phyloP scores from a whole-genome alignment of 495 filamentous ascomycete species.

The Annulohypoxylon nitens region DNA sequence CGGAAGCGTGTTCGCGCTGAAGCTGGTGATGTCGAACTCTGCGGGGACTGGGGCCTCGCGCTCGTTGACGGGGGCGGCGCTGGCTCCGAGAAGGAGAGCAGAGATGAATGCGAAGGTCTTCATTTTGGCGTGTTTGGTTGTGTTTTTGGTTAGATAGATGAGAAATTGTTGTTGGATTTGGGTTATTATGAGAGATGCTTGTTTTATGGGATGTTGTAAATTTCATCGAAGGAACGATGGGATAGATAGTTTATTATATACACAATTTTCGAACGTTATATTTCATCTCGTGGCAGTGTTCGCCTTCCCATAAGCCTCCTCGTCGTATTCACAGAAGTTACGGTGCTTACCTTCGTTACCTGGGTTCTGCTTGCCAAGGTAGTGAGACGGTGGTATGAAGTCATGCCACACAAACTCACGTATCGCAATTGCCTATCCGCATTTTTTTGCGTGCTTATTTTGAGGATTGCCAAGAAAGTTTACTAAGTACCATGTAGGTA shows the following conservation, averaged over 20 bases:
- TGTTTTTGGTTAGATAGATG: not conserved
- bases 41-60: slow-evolving; percentile 20
- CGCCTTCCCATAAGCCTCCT: not conserved
- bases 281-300: slow-evolving; percentile 29
- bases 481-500: not conserved
- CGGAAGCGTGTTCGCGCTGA: slow-evolving; percentile 38
- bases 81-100: slow-evolving; percentile 45
- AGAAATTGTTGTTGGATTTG: not conserved
- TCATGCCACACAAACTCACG: slow-evolving; percentile 36
- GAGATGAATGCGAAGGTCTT: slow-evolving; percentile 44
- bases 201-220: not conserved
- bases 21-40: slow-evolving; percentile 36
- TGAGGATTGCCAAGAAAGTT: slow-evolving; percentile 13
- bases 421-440: slow-evolving; percentile 18
- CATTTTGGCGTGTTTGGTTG: slow-evolving; percentile 33
- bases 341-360: slow-evolving; percentile 12
- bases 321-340: slow-evolving; percentile 29
- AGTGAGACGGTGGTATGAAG: slow-evolving; percentile 38
- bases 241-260: slow-evolving; percentile 20
- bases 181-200: not conserved
- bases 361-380: slow-evolving; percentile 7
- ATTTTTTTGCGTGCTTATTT: slow-evolving; percentile 2
- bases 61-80: slow-evolving; percentile 40
- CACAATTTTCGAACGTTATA: not conserved
- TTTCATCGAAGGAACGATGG: slow-evolving; percentile 1